These are phyloP conservation scores for Yamadazyma triangularis DNA, from an alignment of 1,139 yeast genomes.

Conservation along the genomic window DNA sequence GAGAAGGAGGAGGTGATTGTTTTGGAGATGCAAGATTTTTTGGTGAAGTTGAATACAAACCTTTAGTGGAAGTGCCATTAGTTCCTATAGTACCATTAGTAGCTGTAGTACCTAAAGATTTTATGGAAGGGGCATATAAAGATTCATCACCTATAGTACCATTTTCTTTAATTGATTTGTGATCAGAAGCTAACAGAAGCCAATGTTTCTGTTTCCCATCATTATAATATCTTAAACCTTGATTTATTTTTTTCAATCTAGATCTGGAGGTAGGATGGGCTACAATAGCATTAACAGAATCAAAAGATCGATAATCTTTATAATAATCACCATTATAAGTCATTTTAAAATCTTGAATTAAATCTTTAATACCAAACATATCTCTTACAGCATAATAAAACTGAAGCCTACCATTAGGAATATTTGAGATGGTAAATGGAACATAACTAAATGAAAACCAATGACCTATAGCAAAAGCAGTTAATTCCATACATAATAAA, in stretches of 20 bases:
- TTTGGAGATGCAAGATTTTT: conserved; percentile 20
- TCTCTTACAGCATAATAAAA: conserved; percentile 67
- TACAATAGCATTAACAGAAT: conserved; percentile 66
- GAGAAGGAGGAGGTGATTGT: conserved; percentile 20
- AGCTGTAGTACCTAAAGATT: conserved; percentile 29
- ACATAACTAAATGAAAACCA: conserved; percentile 77
- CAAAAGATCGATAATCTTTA: conserved; percentile 73
- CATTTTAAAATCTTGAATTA: conserved; percentile 67
- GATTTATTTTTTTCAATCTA: conserved; percentile 67
- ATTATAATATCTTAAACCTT: conserved; percentile 76
- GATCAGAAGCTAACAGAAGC: conserved; percentile 46
- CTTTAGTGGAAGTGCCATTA: conserved; percentile 21
- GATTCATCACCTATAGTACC: conserved; percentile 13
- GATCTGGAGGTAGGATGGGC: conserved; percentile 68
- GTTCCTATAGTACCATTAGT: neutral
- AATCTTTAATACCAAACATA: conserved; percentile 69
- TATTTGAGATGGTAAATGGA: conserved; percentile 57
- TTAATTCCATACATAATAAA: conserved; percentile 75
- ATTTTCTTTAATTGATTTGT: conserved; percentile 14
- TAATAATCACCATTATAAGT: conserved; percentile 76
- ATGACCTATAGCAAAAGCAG: conserved; percentile 84
- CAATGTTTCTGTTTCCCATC: conserved; percentile 84
- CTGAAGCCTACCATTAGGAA: conserved; percentile 67
- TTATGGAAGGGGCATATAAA: conserved; percentile 27
- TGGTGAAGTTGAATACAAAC: conserved; percentile 27